Evolutionary conservation across 164 flowering plant genomes (phyloP), one percentile per base, ranked within the genome.

Genomic region (Magnolia officinalis): DNA sequence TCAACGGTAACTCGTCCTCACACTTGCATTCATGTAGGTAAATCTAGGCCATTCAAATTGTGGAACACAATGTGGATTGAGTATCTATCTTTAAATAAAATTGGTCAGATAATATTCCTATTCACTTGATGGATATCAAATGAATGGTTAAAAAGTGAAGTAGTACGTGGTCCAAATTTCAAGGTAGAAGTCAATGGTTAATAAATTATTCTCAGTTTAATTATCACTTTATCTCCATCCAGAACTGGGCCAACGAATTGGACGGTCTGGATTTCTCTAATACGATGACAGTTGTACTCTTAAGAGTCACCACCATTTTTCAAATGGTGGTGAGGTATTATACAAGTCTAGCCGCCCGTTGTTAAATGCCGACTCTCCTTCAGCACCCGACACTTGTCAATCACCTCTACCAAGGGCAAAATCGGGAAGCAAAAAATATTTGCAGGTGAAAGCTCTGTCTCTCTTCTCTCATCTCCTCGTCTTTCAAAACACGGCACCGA

Each of bases 371-470:
- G 50, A 29, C n/a, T 29, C 71, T 8, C 61, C 71, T 68, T n/a
- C 31, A 24, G 71, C n/a, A 4, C 3, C 37, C 71, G 71, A 68
- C 71, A 68, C 71, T 31, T 68, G 71, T 29, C 61, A 55, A 55
- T 11, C 71, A 31, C 19, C 49, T 24, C 71, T 45, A 19, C 6
- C 71, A 16, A 19, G 71, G 71, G 51, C 20, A 37, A 68, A 68
- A 29, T 10, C 19, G 71, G 23, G 18, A 68, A 29, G n/a, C 2
- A 11, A 9, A 2, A 65, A 31, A 68, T 16, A 16, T 21, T 8
- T n/a, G 4, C 23, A 5, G 71, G 71, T 68, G 18, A 29, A 37
- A 16, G 37, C 16, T 14, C 50, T 37, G 13, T 16, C 18, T 55
- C 61, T 55, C 61, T 55, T 55, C 45, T 37, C 68, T 8, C 0